Base-by-base conservation (phyloP, 345 rosid species). In the Eucalyptus fibrosa region DNA sequence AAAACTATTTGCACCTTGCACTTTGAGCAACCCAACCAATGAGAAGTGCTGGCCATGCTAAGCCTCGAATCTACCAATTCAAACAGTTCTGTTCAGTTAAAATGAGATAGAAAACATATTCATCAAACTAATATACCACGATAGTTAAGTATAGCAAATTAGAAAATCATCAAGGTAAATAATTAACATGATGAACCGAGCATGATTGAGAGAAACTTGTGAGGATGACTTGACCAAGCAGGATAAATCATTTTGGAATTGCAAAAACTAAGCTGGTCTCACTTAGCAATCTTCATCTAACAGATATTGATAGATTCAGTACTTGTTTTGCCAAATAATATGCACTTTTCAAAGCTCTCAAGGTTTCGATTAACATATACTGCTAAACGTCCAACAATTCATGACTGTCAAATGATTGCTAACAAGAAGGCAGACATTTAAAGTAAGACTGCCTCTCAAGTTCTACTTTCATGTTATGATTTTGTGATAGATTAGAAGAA, bases 11-110 rank as follows among this genome's bases (percentile, higher is more conserved):
- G 26, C 45, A 97, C 99, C 99, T 97, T 91, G 99, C 99, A 92
- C 99, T 96, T 91, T 97, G 98, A 92, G 99, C 96, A 89, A 97
- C 98, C 98, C 96, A 96, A 86, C 99, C 98, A 88, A 94, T 92
- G 69, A 97, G 96, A 92, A 96, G 90, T 42, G 98, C 98, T 77
- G 99, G 99, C 98, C 98, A 98, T 77, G 99, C 99, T 49, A 95
- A 93, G 88, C 98, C 98, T 90, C 98, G 95, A 91, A 97, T 98
- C 99, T 97, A 92, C 77, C 83, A 89, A 91, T 88, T 32, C 67
- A 81, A 51, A 65, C 51, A 23, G 12, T 50, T 34, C 32, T 21
- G 32, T 28, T 81, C 50, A 80, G 67, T 50, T 21, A 42, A 50
- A 53, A 88, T 37, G 45, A 40, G 37, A 50, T 45, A 11, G 56